These are phyloP conservation scores for Penicillium argentinense DNA, from an alignment of 495 filamentous ascomycete genomes.

Conservation along the genomic window DNA sequence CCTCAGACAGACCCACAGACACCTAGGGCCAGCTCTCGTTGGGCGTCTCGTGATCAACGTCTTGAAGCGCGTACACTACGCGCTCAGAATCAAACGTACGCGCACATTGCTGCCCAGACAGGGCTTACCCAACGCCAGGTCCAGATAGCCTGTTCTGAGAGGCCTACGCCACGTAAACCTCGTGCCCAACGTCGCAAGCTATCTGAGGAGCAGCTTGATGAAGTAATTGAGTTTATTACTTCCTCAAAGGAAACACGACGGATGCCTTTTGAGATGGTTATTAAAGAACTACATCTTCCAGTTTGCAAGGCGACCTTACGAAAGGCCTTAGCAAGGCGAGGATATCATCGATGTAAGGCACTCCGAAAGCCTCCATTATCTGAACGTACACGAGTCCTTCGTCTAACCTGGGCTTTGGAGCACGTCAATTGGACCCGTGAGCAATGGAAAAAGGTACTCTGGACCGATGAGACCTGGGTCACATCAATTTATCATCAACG, in stretches of 20 bases:
- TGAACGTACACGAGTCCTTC: constrained; percentile 6
- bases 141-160: constrained; percentile 21
- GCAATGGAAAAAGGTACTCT: constrained; percentile 11
- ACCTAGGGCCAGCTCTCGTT: too few species aligned
- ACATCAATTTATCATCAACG: constrained; percentile 10
- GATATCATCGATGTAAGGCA: constrained; percentile 25
- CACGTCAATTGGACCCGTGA: constrained; percentile 6
- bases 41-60: constrained; percentile 4
- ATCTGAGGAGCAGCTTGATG: constrained; percentile 21
- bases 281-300: constrained; percentile 19
- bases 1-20: too few species aligned
- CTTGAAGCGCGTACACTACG: constrained; percentile 3
- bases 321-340: constrained; percentile 25
- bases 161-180: constrained; percentile 18
- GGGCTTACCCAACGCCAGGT: constrained; percentile 20
- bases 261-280: constrained; percentile 22
- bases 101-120: constrained; percentile 19
- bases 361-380: constrained; percentile 20
- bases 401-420: neutral
- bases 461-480: constrained; percentile 13
- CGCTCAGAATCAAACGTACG: constrained; percentile 8
- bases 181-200: constrained; percentile 17
- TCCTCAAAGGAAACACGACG: constrained; percentile 21
- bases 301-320: constrained; percentile 16
- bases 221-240: constrained; percentile 28